phyloP scores from a whole-genome alignment of 2,329 filamentous ascomycete genomes.

The Septoria linicola region DNA sequence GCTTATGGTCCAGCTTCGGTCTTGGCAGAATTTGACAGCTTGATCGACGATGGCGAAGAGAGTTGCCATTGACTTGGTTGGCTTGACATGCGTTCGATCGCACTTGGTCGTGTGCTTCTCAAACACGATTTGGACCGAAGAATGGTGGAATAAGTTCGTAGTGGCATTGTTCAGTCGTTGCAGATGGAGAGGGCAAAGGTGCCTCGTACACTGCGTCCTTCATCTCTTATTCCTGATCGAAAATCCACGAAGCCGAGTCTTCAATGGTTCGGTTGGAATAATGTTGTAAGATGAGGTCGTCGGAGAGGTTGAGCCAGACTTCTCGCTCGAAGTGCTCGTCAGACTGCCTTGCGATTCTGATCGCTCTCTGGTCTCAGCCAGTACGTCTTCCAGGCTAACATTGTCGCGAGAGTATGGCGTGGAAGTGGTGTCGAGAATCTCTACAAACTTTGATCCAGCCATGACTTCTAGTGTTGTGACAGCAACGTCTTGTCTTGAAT shows the following conservation, averaged over 20 bases:
- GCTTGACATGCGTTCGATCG: too few species aligned
- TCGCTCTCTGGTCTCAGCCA: conserved; percentile 35
- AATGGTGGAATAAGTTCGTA: too few species aligned
- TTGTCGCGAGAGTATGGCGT: conserved; percentile 36
- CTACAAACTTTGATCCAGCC: conserved; percentile 40
- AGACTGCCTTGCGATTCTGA: conserved; percentile 33
- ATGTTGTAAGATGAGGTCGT: conserved; percentile 13
- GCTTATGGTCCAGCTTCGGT: too few species aligned
- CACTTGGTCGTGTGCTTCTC: too few species aligned
- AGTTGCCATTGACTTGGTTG: too few species aligned
- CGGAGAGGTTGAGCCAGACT: conserved; percentile 19
- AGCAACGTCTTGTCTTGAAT: neutral
- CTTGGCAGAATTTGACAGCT: too few species aligned
- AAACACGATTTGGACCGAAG: too few species aligned
- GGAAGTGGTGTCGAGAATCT: conserved; percentile 36
- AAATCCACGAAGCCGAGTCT: conserved; percentile 22
- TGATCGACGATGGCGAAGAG: too few species aligned
- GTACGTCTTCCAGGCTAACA: conserved; percentile 39
- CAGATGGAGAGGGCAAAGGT: too few species aligned
- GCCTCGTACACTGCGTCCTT: too few species aligned
- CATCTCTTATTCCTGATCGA: conserved; percentile 20
- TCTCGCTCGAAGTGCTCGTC: conserved; percentile 22
- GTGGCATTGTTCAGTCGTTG: too few species aligned
- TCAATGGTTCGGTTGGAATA: conserved; percentile 14
- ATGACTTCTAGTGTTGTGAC: conserved; percentile 18